phyloP scores from a whole-genome alignment of 176 grass and related monocot species.

The Bonia amplexicaulis region DNA sequence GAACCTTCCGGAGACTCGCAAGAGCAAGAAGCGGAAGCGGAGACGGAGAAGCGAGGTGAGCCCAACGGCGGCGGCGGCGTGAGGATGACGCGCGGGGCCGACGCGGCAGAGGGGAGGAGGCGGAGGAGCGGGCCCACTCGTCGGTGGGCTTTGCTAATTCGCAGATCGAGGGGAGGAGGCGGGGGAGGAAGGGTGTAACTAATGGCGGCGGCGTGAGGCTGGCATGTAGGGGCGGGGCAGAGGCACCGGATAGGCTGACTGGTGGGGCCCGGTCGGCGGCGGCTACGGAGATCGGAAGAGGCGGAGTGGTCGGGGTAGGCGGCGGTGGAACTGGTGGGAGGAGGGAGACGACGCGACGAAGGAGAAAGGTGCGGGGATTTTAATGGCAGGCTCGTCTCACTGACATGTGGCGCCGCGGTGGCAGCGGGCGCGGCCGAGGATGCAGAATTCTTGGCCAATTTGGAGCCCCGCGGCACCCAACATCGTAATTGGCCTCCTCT shows the following conservation, averaged over 20 bases:
- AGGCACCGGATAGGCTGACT: neutral
- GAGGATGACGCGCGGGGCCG: neutral
- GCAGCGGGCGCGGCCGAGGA: neutral
- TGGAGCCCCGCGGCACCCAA: no score
- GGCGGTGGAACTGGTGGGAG: slow-evolving; percentile 31
- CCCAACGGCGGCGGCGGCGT: neutral
- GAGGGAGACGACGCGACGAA: neutral
- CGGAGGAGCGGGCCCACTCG: neutral
- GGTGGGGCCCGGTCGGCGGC: slow-evolving; percentile 13
- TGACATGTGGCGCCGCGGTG: neutral
- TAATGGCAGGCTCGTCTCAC: neutral
- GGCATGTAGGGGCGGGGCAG: neutral
- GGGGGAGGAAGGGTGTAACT: neutral
- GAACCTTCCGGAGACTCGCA: neutral
- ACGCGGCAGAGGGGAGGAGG: neutral
- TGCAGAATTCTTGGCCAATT: no score
- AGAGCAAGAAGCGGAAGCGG: neutral
- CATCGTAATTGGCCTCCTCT: no score
- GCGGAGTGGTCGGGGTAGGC: slow-evolving; percentile 2
- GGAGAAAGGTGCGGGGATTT: slow-evolving; percentile 1
- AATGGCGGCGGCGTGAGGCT: neutral
- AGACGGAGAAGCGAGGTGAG: neutral
- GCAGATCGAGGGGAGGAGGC: slow-evolving; percentile 35
- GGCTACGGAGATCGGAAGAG: slow-evolving; percentile 23
- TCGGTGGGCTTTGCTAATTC: neutral